Conservation (phyloP, 2,329 filamentous ascomycete species). For the Claviceps lovelessii region DNA sequence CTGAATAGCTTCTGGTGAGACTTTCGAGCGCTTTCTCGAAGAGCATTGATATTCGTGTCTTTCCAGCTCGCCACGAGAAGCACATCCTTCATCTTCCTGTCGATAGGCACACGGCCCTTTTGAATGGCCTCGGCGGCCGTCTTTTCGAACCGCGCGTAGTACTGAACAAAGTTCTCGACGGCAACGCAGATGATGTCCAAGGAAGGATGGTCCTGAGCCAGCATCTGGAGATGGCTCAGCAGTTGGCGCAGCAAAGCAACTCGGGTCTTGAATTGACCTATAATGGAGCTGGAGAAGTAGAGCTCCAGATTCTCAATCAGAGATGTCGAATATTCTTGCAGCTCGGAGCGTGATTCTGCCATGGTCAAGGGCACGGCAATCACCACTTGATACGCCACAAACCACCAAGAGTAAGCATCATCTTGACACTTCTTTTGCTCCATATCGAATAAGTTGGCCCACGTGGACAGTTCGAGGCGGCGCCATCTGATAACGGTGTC, state of each 20-base stretch:
- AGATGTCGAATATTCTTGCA: constrained; percentile 49
- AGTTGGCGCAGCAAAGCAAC: constrained; percentile 55
- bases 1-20: constrained; percentile 90
- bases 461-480: constrained; percentile 79
- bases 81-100: constrained; percentile 88
- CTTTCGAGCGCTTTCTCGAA: constrained; percentile 76
- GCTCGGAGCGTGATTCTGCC: constrained; percentile 39
- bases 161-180: constrained; percentile 61
- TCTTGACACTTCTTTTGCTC: constrained; percentile 63
- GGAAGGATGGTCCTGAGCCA: constrained; percentile 42
- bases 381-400: constrained; percentile 82
- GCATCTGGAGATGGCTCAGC: constrained; percentile 48
- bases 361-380: constrained; percentile 61
- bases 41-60: constrained; percentile 82
- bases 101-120: constrained; percentile 57
- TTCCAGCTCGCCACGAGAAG: constrained; percentile 93
- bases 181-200: constrained; percentile 47
- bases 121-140: constrained; percentile 49
- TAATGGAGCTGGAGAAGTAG: constrained; percentile 65
- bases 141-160: constrained; percentile 58
- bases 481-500: constrained; percentile 77
- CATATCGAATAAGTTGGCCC: constrained; percentile 76
- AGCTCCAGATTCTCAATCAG: constrained; percentile 62
- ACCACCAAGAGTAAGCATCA: constrained; percentile 87
- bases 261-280: constrained; percentile 68